These are phyloP conservation scores for Rhododendron griersonianum DNA, from an alignment of 148 eudicot genomes.

Conservation along the genomic window DNA sequence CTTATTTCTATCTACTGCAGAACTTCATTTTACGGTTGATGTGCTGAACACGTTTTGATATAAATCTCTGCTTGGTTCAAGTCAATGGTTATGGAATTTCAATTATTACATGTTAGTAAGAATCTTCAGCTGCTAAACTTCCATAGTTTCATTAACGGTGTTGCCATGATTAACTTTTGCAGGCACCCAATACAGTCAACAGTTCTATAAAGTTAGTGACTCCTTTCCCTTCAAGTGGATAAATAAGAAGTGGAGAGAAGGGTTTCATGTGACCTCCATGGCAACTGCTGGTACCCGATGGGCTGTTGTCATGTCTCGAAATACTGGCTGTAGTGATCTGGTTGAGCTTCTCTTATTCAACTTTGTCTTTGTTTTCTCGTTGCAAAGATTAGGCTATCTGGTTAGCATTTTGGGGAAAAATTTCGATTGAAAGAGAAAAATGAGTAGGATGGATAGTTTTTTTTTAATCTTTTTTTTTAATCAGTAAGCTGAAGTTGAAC, in stretches of 20 bases:
- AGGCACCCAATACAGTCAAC: constrained; percentile 78
- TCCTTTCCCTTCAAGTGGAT: constrained; percentile 95
- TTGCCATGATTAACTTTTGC: constrained; percentile 8
- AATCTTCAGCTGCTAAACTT: neutral
- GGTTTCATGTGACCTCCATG: constrained; percentile 90
- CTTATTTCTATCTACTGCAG: neutral
- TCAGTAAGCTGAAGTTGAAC: too few relatives aligned
- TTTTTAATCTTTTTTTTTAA: too few relatives aligned
- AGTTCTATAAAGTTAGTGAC: constrained; percentile 89
- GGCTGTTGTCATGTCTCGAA: constrained; percentile 93
- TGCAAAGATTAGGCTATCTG: too few relatives aligned
- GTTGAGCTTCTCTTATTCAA: constrained; percentile 21
- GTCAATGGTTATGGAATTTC: neutral
- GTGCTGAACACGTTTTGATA: neutral
- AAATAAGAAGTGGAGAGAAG: constrained; percentile 93
- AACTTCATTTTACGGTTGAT: neutral
- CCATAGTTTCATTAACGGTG: neutral
- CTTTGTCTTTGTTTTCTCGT: neutral
- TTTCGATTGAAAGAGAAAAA: too few relatives aligned
- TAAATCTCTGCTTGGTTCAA: neutral
- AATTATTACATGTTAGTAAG: neutral
- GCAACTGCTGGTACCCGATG: constrained; percentile 89
- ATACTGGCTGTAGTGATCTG: constrained; percentile 84
- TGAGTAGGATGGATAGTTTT: too few relatives aligned
- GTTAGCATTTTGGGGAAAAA: too few relatives aligned